Percentiles rank a stretch among this genome's conserved stretches.
phyloP scores from a whole-genome alignment of 106 monocot species.

The Phalaenopsis aphrodite region DNA sequence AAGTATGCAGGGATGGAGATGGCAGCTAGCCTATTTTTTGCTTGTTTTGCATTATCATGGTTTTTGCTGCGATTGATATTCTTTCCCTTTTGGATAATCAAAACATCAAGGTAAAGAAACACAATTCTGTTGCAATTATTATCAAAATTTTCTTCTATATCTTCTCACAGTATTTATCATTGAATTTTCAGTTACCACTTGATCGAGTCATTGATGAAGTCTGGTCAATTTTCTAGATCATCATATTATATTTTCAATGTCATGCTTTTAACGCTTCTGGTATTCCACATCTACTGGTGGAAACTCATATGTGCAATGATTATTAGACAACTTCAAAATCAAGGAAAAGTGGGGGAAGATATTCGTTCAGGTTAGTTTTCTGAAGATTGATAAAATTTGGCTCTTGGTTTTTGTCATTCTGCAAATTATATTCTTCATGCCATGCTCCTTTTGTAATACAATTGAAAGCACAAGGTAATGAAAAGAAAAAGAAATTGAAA shows the following conservation, averaged over 20 bases:
- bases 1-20: conserved; percentile 84
- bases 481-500: background rate
- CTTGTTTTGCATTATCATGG: conserved; percentile 80
- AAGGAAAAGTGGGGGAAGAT: conserved; percentile 90
- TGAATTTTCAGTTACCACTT: conserved; percentile 50
- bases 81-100: conserved; percentile 94
- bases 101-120: conserved; percentile 44
- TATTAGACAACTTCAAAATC: conserved; percentile 56
- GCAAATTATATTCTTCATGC: background rate
- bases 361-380: conserved; percentile 74
- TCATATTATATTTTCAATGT: conserved; percentile 77
- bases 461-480: background rate
- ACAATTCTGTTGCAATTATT: background rate
- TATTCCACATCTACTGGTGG: conserved; percentile 94
- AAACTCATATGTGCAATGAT: conserved; percentile 82
- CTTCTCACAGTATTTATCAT: conserved; percentile 4
- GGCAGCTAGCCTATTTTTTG: conserved; percentile 75
- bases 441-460: background rate
- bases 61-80: conserved; percentile 64
- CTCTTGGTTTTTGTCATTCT: background rate
- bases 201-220: conserved; percentile 24
- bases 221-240: conserved; percentile 23
- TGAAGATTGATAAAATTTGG: background rate
- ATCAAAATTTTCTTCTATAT: background rate
- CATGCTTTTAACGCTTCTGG: conserved; percentile 73